Percentiles rank a stretch among this genome's conserved stretches.
phyloP scores from a whole-genome alignment of 768 basidiomycete species.

The Termitomyces sp. region DNA sequence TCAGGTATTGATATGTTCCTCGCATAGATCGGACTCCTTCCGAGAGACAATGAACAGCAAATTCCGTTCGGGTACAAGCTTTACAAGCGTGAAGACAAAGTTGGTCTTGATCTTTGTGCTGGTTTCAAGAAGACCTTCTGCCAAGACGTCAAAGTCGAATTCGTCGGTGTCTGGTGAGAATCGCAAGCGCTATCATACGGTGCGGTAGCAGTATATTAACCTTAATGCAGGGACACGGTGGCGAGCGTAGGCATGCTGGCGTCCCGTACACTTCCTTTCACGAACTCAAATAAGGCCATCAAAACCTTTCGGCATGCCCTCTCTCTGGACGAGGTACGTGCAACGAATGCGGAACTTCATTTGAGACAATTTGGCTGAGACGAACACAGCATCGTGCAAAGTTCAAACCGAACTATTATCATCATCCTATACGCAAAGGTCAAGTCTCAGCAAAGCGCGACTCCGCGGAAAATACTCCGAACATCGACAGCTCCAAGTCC shows the following conservation, averaged over 20 bases:
- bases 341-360: not conserved
- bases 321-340: slow-evolving; percentile 66
- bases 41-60: slow-evolving; percentile 62
- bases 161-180: slow-evolving; percentile 71
- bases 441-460: slow-evolving; percentile 16
- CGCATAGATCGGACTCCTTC: slow-evolving; percentile 65
- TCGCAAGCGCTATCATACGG: not conserved
- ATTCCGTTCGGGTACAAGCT: slow-evolving; percentile 71
- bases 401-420: slow-evolving; percentile 61
- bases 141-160: slow-evolving; percentile 63
- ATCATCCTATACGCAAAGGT: slow-evolving; percentile 31
- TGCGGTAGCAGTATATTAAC: not conserved
- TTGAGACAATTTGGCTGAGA: not conserved
- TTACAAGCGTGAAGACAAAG: slow-evolving; percentile 48
- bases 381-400: slow-evolving; percentile 52
- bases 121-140: slow-evolving; percentile 76
- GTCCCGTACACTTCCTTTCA: slow-evolving; percentile 61
- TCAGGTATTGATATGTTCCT: not conserved
- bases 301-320: slow-evolving; percentile 74
- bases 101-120: slow-evolving; percentile 40
- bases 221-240: slow-evolving; percentile 71
- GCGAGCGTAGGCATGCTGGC: slow-evolving; percentile 67
- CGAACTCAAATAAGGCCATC: slow-evolving; percentile 54
- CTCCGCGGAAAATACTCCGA: slow-evolving; percentile 20
- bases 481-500: slow-evolving; percentile 1